phyloP scores from a whole-genome alignment of 2,329 filamentous ascomycete species.

The Pseudogymnoascus sp. region DNA sequence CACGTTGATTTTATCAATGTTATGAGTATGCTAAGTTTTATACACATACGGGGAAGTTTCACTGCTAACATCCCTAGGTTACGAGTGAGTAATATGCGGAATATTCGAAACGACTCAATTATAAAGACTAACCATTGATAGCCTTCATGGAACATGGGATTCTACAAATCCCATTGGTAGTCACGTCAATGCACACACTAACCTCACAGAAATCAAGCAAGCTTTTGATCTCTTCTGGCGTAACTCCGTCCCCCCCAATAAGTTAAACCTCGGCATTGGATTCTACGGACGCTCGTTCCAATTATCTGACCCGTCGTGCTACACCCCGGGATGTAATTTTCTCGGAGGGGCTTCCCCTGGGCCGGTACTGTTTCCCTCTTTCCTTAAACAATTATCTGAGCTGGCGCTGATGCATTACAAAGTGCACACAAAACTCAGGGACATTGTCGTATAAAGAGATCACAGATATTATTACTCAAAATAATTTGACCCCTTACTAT shows the following conservation, averaged over 20 bases:
- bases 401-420: constrained; percentile 16
- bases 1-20: constrained; percentile 7
- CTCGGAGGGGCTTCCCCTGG: constrained; percentile 10
- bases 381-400: neutral
- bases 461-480: constrained; percentile 21
- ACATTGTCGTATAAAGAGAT: constrained; percentile 32
- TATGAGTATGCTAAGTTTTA: neutral
- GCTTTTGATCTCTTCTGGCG: constrained; percentile 15
- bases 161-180: constrained; percentile 2
- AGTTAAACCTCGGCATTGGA: constrained; percentile 12
- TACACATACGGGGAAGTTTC: neutral
- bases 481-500: constrained; percentile 15
- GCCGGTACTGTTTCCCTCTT: neutral
- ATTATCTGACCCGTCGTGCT: constrained; percentile 9
- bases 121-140: neutral
- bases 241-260: constrained; percentile 9
- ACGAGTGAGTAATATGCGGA: neutral
- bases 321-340: constrained; percentile 11
- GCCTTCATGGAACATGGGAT: constrained; percentile 13
- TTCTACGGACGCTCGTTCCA: constrained; percentile 15
- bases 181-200: constrained; percentile 12
- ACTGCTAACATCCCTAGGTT: neutral
- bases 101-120: neutral
- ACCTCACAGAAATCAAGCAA: constrained; percentile 13
- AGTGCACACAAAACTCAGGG: constrained; percentile 26